These are phyloP conservation scores for Calcarisporium arbuscula DNA, from an alignment of 2,329 filamentous ascomycete genomes.

Conservation along the genomic window DNA sequence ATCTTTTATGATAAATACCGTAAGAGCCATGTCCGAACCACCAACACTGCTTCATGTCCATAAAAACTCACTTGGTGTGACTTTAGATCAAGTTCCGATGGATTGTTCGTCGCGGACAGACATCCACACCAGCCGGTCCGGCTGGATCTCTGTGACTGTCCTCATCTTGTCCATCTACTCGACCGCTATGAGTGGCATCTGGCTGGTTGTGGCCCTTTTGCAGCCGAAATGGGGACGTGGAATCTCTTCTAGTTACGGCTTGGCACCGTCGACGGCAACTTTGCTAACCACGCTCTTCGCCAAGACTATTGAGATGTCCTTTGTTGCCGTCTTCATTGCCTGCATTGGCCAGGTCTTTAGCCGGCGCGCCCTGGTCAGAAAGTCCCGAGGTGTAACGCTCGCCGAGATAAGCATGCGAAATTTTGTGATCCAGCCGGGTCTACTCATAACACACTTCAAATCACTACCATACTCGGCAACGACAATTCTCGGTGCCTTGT, in stretches of 20 bases:
- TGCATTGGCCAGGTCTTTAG: constrained; percentile 70
- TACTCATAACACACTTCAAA: constrained; percentile 63
- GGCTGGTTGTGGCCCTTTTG: constrained; percentile 53
- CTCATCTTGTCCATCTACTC: constrained; percentile 53
- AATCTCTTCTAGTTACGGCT: constrained; percentile 46
- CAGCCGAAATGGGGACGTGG: constrained; percentile 56
- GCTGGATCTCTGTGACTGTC: constrained; percentile 45
- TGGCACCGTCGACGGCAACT: constrained; percentile 59
- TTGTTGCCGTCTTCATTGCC: constrained; percentile 70
- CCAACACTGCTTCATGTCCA: no score
- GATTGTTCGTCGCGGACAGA: constrained; percentile 26
- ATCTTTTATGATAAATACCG: no score
- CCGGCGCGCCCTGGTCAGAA: constrained; percentile 56
- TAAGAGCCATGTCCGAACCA: no score
- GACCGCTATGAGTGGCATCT: constrained; percentile 58
- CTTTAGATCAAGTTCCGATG: constrained; percentile 21
- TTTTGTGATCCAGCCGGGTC: constrained; percentile 69
- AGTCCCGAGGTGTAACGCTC: constrained; percentile 60
- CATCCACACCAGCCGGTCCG: constrained; percentile 23
- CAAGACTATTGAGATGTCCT: constrained; percentile 71
- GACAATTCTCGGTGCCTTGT: constrained; percentile 58
- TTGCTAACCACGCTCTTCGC: constrained; percentile 63
- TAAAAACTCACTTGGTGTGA: no score
- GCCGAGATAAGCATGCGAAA: constrained; percentile 72
- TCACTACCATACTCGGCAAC: constrained; percentile 57